Percentiles rank a stretch among this genome's conserved stretches.
Evolutionary conservation across 2,329 filamentous ascomycete genomes (phyloP).

Genomic region (Hortaea sp.): DNA sequence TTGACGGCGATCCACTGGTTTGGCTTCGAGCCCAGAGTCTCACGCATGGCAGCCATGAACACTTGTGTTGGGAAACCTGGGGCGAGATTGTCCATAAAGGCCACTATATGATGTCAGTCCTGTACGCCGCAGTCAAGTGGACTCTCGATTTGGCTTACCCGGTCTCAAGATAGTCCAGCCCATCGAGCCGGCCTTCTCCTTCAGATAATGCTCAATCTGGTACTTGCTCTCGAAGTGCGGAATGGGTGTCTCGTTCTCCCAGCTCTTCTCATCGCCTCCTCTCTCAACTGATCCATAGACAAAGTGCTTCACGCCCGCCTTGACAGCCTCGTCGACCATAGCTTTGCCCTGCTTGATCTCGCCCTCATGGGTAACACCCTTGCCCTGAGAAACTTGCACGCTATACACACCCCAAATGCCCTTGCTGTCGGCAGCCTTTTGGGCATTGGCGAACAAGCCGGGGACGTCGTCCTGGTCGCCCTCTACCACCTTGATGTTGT

Average conservation of each 20-base stretch:
- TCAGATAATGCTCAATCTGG: conserved; percentile 51
- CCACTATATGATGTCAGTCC: conserved; percentile 29
- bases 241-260: conserved; percentile 45
- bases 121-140: too few species aligned
- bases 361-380: conserved; percentile 32
- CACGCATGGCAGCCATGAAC: conserved; percentile 39
- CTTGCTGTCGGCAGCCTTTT: conserved; percentile 25
- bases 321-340: conserved; percentile 49
- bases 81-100: conserved; percentile 53
- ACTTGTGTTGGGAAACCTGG: conserved; percentile 41
- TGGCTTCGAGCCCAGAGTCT: conserved; percentile 21
- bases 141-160: conserved; percentile 1
- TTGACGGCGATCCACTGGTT: conserved; percentile 32
- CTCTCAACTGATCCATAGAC: conserved; percentile 57
- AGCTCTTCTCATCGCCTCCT: conserved; percentile 45
- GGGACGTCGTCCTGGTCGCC: conserved; percentile 44
- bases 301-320: conserved; percentile 49
- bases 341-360: conserved; percentile 49
- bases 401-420: conserved; percentile 45
- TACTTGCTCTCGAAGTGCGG: conserved; percentile 50
- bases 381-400: conserved; percentile 44
- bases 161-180: conserved; percentile 9
- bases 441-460: conserved; percentile 40
- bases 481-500: conserved; percentile 43
- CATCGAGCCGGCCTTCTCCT: conserved; percentile 30